Conservation (phyloP, 1,139 yeast genomes). For the Pichia sp. region DNA sequence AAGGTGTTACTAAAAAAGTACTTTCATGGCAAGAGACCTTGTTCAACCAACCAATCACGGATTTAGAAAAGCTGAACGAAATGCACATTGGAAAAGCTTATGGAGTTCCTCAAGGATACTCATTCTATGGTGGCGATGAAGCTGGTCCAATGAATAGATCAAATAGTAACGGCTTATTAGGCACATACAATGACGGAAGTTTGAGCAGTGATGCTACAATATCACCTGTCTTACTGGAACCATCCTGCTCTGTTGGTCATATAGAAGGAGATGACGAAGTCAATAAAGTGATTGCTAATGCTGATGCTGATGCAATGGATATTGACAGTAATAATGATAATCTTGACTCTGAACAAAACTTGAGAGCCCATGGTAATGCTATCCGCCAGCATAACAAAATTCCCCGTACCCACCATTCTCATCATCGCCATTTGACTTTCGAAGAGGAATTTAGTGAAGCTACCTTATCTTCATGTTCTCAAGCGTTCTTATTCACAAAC, state of each 20-base stretch:
- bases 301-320: conserved; percentile 10
- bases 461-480: conserved; percentile 35
- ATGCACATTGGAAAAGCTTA: conserved; percentile 47
- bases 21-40: conserved; percentile 32
- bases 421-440: conserved; percentile 7
- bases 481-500: conserved; percentile 48
- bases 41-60: conserved; percentile 32
- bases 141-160: conserved; percentile 15
- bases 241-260: conserved; percentile 12
- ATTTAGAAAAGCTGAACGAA: conserved; percentile 37
- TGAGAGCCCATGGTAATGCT: background rate
- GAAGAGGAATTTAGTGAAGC: conserved; percentile 22
- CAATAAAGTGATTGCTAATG: background rate
- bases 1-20: conserved; percentile 23
- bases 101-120: conserved; percentile 51
- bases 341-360: background rate
- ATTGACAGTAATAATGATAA: conserved; percentile 5
- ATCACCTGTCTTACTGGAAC: conserved; percentile 36
- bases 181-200: conserved; percentile 11
- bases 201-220: conserved; percentile 37
- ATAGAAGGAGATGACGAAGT: background rate
- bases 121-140: conserved; percentile 46
- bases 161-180: conserved; percentile 26
- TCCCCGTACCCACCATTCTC: conserved; percentile 3
- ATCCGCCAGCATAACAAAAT: background rate